Evolutionary conservation across 352 stramenopile species (phyloP), one percentile per base, ranked within the genome.

Genomic region (Globisporangium camurandrum): DNA sequence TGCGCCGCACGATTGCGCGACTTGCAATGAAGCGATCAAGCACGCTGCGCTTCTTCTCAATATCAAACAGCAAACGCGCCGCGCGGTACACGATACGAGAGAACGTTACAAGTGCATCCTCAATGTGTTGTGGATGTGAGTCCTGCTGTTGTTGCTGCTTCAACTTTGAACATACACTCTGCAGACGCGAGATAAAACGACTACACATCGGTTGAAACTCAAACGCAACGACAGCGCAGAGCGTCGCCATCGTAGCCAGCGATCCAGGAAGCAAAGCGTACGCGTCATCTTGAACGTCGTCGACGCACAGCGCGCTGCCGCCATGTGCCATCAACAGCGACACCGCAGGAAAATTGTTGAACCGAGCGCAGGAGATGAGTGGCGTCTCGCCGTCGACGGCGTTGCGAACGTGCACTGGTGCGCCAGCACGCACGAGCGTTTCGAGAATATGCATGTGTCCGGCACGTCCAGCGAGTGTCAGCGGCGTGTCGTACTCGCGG

Each of bases 71-170:
- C 24, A 47, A 7, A 7, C 41, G 27, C 24, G 24, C 33, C 19
- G 28, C 28, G 24, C 42, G 42, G 26, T 33, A 37, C 24, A 38
- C 5, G 42, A 38, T 48, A 5, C 16, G 24, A 3, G 26, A 24
- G 16, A 48, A 37, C 42, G 42, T 26, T 27, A 48, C 42, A n/a
- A 48, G 17, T 27, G 11, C 28, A 17, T 48, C 26, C 28, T 17
- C 27, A 23, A 3, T 16, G 41, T 17, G 4, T 47, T 23, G 26
- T 17, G 19, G 34, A 22, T 17, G 34, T 17, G 19, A 17, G 14
- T 34, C 28, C 28, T 34, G 28, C 28, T 34, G 6, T 34, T 27
- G 19, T 20, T 47, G 41, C 0, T n/a, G n/a, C n/a, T n/a, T n/a
- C n/a, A 48, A 6, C 12, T 23, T 16, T 5, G 42, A 1, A 17